Evolutionary conservation across 371 early-diverging fungal species (phyloP), one percentile per base, ranked within the genome.

Genomic region (Mortierella sp.): DNA sequence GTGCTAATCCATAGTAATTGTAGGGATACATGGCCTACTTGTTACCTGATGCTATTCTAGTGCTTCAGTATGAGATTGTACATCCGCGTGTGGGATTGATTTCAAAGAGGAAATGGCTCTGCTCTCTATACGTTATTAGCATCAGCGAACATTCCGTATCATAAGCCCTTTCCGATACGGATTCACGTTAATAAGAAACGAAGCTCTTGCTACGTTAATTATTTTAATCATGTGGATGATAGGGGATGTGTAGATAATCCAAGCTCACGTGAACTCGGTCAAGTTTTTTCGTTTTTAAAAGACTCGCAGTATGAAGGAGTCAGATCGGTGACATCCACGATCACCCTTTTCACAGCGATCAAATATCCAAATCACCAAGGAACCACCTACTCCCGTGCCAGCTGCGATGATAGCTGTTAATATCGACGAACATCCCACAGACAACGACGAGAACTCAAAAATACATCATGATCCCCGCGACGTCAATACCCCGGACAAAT

Each of bases 401-500:
- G 0, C 49, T 44, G 47, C 6, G 48, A 64, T 64, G 64, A 23
- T 43, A 17, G 43, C 37, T 2, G 5, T 12, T n/a, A 48, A 42
- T 1, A 17, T 50, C 41, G 14, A 24, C 23, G 23, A 52, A 52
- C 4, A 44, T 6, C 31, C n/a, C 56, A 32, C 6, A 24, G 51
- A 61, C 41, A 17, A 56, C 31, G 69, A 56, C 31, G 69, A 56
- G 8, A 56, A 60, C 51, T 15, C 69, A 43, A 51, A 46, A 21
- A 50, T 68, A 42, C 60, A 50, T 46, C 21, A 30, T 44, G 79
- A 79, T 60, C 62, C 75, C 12, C 70, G 73, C 12, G 86, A 86
- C 51, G 53, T 42, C 30, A 70, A 79, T 23, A 86, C 86, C 14
- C 86, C 85, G 30, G 87, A 86, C 69, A 56, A 62, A 23, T 79